Conservation (phyloP, 129 eudicot genomes). For the Silybum marianum region DNA sequence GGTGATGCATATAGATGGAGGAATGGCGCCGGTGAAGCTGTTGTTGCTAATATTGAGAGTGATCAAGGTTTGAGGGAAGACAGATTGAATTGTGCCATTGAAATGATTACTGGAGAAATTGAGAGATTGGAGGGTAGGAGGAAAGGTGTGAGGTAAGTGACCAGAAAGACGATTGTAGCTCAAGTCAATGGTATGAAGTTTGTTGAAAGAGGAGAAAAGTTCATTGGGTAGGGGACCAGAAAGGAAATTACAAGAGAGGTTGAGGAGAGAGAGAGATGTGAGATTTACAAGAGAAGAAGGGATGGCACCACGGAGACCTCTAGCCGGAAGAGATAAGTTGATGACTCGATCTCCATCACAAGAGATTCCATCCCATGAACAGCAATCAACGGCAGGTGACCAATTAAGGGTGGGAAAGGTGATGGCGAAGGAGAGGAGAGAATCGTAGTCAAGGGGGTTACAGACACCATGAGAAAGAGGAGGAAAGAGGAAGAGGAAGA, state of each 20-base stretch:
- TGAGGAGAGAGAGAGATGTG: slow-evolving; percentile 43
- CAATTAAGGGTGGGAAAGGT: slow-evolving; percentile 35
- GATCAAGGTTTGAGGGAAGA: slow-evolving; percentile 22
- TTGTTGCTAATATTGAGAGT: slow-evolving; percentile 56
- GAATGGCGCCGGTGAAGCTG: slow-evolving; percentile 46
- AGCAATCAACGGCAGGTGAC: slow-evolving; percentile 43
- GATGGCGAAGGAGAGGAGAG: slow-evolving; percentile 36
- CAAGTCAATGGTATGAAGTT: slow-evolving; percentile 36
- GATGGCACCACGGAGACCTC: slow-evolving; percentile 42
- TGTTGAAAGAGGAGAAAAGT: slow-evolving; percentile 24
- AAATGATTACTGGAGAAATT: slow-evolving; percentile 58
- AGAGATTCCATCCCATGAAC: slow-evolving; percentile 53
- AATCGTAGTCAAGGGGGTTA: slow-evolving; percentile 25
- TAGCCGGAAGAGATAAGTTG: slow-evolving; percentile 42
- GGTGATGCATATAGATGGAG: slow-evolving; percentile 43
- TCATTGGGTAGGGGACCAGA: slow-evolving; percentile 32
- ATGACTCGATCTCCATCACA: slow-evolving; percentile 48
- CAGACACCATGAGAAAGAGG: slow-evolving; percentile 32
- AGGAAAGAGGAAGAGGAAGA: slow-evolving; percentile 21
- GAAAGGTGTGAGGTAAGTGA: slow-evolving; percentile 21
- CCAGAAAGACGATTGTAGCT: slow-evolving; percentile 48
- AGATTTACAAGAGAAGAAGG: slow-evolving; percentile 42
- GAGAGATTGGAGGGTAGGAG: slow-evolving; percentile 31
- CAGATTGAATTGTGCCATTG: slow-evolving; percentile 29
- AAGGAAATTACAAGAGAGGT: slow-evolving; percentile 47